Percentiles rank a stretch among this genome's conserved stretches.
phyloP scores from a whole-genome alignment of 495 filamentous ascomycete genomes.

The Neurospora sp. region DNA sequence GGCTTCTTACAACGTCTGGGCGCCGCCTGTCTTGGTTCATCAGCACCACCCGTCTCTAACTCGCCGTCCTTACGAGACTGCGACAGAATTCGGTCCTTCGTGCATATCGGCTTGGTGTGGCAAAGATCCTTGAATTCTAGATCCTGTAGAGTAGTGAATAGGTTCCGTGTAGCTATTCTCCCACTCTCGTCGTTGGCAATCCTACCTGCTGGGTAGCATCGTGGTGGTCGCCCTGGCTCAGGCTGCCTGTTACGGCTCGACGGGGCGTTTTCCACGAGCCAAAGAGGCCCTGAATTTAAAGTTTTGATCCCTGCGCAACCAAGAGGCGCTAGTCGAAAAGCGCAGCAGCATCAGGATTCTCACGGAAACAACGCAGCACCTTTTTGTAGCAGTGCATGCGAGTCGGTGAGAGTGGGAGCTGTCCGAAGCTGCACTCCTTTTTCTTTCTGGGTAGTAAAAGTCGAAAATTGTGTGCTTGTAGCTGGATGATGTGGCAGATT shows the following conservation, averaged over 20 bases:
- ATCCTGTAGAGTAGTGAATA: neutral
- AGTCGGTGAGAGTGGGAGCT: neutral
- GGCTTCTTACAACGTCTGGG: neutral
- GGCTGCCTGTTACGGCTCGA: neutral
- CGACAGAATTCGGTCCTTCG: neutral
- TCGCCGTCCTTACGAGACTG: neutral
- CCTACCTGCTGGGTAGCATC: neutral
- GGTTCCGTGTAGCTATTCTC: neutral
- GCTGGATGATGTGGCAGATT: neutral
- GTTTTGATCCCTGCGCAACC: neutral
- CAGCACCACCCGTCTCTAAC: neutral
- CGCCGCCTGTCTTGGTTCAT: neutral
- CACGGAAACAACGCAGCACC: neutral
- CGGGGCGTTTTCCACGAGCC: neutral
- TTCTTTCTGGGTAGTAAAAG: neutral
- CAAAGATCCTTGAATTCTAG: neutral
- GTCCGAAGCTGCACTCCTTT: neutral
- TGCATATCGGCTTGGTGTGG: neutral
- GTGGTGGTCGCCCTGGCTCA: neutral
- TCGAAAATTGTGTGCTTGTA: neutral
- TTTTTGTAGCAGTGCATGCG: neutral
- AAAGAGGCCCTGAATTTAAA: conserved; percentile 4
- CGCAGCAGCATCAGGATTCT: neutral
- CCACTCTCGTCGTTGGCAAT: neutral
- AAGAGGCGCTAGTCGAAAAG: neutral